A percentile compares a stretch with the other conserved stretches of the same genome.
These are phyloP conservation scores for Pachyrhizus erosus DNA, from an alignment of 306 rosid species.

Conservation along the genomic window DNA sequence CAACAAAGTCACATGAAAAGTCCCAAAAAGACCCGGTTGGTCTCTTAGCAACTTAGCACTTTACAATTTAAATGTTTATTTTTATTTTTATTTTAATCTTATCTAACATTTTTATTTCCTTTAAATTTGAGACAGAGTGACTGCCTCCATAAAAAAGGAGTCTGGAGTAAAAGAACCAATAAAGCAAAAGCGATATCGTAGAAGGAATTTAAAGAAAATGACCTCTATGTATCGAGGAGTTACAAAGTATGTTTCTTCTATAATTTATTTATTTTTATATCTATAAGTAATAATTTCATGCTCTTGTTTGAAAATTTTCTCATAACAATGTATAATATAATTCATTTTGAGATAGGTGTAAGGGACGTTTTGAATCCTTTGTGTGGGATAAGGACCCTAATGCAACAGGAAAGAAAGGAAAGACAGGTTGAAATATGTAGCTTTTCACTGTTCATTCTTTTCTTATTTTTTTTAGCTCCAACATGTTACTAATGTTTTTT, in stretches of 20 bases:
- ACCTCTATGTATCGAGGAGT: conserved; percentile 53
- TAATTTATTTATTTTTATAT: background rate
- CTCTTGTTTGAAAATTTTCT: background rate
- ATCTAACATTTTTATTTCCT: background rate
- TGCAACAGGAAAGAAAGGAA: conserved; percentile 1
- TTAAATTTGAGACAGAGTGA: background rate
- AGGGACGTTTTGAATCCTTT: conserved; percentile 40
- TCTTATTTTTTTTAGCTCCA: background rate
- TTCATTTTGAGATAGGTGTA: conserved; percentile 24
- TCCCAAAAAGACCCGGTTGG: background rate
- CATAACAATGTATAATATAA: background rate
- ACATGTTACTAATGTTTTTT: conserved; percentile 3
- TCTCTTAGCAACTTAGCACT: background rate
- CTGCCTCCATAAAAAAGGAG: background rate
- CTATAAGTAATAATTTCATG: background rate
- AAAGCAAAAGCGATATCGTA: background rate
- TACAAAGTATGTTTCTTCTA: conserved; percentile 36
- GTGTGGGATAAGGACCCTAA: conserved; percentile 42
- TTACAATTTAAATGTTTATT: background rate
- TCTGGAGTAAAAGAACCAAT: background rate
- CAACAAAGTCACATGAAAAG: background rate
- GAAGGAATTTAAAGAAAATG: background rate
- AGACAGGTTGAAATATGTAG: conserved; percentile 25
- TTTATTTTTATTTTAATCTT: background rate
- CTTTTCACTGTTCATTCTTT: background rate